Base-by-base conservation (phyloP, 148 eudicot genomes). In the Fagopyrum esculentum region DNA sequence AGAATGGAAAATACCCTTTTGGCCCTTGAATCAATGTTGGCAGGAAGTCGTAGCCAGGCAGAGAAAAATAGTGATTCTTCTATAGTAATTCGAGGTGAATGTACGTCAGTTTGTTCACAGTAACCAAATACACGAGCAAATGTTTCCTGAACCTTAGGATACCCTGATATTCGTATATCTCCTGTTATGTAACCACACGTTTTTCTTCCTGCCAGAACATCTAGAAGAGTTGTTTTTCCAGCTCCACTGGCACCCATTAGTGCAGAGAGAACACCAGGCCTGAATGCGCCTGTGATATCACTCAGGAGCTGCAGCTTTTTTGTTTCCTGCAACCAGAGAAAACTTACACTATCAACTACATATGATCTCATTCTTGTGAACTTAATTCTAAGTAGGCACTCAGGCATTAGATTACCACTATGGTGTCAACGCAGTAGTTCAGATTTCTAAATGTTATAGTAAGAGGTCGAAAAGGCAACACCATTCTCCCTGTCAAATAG, bases 241-340 rank as follows among this genome's bases (percentile, higher is more conserved):
- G 97, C 92, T 60, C 98, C 98, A 80, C 94, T 93, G 30, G 91
- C 90, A 49, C 97, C 98, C 97, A 91, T 88, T 45, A 93, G 79
- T 9, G 92, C 96, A 19, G 93, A 87, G 72, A 93, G 90, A 77
- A 87, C 85, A 71, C 96, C 96, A 40, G 97, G 97, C 77, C 82
- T 85, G 13, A 93, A 84, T 49, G 87, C 83, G 72, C 98, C 89
- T 7, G 91, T 89, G 2, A 93, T 83, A 74, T 79, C 88, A 82
- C 69, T 74, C 80, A 91, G 89, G 75, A 91, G 88, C 77, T 86
- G 87, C 29, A 89, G 82, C 69, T 71, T 84, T 74, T 91, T 89
- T 93, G 89, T 90, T 80, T 82, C 92, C 96, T 87, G 82, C 48
- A 56, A 64, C 6, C n/a, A 35, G 45, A 35, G 45, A 64, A 30